Percentiles rank a stretch among this genome's conserved stretches.
phyloP scores from a whole-genome alignment of 108 stramenopile species.

The Nannochloropsis salina region DNA sequence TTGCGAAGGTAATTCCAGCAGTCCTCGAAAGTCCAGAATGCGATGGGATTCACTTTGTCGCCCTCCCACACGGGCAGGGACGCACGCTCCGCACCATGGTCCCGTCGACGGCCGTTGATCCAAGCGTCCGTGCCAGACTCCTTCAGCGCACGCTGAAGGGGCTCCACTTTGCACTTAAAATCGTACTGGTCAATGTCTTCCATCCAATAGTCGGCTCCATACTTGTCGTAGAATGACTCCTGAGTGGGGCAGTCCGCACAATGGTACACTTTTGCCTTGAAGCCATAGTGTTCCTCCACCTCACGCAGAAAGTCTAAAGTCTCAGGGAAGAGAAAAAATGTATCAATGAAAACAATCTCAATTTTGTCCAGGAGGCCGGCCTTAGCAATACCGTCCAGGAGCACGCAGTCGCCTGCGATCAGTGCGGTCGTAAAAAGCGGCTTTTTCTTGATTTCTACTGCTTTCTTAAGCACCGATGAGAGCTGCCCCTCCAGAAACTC shows the following conservation, averaged over 20 bases:
- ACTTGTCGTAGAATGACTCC: conserved; percentile 55
- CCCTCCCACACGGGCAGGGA: conserved; percentile 55
- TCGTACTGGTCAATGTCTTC: conserved; percentile 84
- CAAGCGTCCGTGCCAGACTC: conserved; percentile 84
- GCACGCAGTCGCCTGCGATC: conserved; percentile 56
- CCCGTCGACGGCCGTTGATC: conserved; percentile 94
- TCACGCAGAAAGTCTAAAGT: conserved; percentile 65
- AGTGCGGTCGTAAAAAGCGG: conserved; percentile 56
- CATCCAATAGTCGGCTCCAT: conserved; percentile 91
- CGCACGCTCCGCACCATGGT: conserved; percentile 91
- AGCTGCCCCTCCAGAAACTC: conserved; percentile 38
- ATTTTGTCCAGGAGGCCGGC: conserved; percentile 54
- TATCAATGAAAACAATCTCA: conserved; percentile 64
- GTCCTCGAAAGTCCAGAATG: conserved; percentile 96
- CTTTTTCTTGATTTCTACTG: conserved; percentile 38
- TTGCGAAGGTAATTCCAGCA: conserved; percentile 93
- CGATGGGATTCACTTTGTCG: conserved; percentile 73
- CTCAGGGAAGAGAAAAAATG: conserved; percentile 92
- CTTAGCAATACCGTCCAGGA: conserved; percentile 59
- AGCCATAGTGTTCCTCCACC: conserved; percentile 74
- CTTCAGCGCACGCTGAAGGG: conserved; percentile 90
- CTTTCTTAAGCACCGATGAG: conserved; percentile 32
- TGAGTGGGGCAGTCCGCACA: conserved; percentile 60
- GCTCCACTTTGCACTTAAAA: conserved; percentile 91
- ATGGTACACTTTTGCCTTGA: conserved; percentile 71